phyloP scores from a whole-genome alignment of 352 stramenopile species.

The Thraustotheca clavata region DNA sequence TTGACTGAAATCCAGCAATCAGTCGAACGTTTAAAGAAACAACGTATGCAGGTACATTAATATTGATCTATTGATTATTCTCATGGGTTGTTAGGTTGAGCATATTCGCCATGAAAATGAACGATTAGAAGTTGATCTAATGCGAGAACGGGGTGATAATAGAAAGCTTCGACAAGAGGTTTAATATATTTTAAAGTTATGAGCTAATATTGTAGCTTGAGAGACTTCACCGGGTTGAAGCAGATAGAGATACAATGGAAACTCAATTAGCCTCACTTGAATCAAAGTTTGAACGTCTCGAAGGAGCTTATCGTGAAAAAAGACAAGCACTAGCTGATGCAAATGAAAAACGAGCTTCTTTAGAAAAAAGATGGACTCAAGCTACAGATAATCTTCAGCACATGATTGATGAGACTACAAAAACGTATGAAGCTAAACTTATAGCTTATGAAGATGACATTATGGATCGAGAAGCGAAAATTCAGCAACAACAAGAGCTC shows the following conservation, averaged over 20 bases:
- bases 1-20: conserved; percentile 18
- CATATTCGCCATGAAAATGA: conserved; percentile 21
- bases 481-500: background rate
- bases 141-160: background rate
- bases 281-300: conserved; percentile 8
- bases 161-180: background rate
- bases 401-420: conserved; percentile 15
- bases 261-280: background rate
- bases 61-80: background rate
- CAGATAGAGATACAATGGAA: background rate
- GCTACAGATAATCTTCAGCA: conserved; percentile 1
- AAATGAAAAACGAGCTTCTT: background rate
- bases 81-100: background rate
- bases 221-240: conserved; percentile 1
- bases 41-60: conserved; percentile 7
- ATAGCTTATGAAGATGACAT: conserved; percentile 7
- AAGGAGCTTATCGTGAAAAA: conserved; percentile 14
- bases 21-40: conserved; percentile 20
- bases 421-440: conserved; percentile 15
- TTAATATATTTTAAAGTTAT: too few species aligned
- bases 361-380: conserved; percentile 3
- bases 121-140: conserved; percentile 1
- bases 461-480: background rate
- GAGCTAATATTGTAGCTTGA: conserved; percentile 4
- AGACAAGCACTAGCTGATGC: conserved; percentile 2